Base-by-base conservation (phyloP, 2,329 filamentous ascomycete genomes). In the Aspergillus fischeri region DNA sequence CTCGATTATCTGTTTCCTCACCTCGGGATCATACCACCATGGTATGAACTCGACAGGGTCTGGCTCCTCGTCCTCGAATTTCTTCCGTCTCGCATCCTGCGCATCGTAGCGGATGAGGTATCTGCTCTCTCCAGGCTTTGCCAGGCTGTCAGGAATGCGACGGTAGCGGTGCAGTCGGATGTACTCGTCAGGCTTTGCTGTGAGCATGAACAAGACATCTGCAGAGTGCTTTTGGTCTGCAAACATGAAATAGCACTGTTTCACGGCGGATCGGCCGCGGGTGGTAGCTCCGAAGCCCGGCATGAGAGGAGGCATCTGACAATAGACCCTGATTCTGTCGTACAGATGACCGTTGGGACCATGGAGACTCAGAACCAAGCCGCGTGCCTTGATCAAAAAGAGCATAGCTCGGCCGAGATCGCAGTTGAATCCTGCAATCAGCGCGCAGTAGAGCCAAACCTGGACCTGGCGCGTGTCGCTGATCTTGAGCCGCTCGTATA, bases 351-450 rank as follows among this genome's bases (percentile, higher is more conserved):
- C 57, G 2, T 38, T 48, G 3, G 29, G 27, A 1, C 64, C 64
- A 52, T 68, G 59, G 4, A 63, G 35, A 4, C 52, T 35, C 4
- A 53, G 35, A 8, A 54, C 60, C 4, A 58, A 47, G 42, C 42
- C 49, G 21, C 54, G 53, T 3, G 65, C 67, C 45, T 51, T 57
- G 4, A 20, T 44, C 1, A 68, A 49, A 41, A 70, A 70, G 9
- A 50, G 50, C 9, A 54, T 17, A 1, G 63, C 63, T 10, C 68
- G 60, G 1, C 58, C 68, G 2, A 58, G 14, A 44, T 70, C 68
- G 1, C 63, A 65, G 44, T 70, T 67, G 32, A 54, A 63, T 0
- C 47, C 64, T 3, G 59, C 62, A 35, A 69, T 56, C n/a, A 63
- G 28, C n/a, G 63, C 68, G 38, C 63, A 66, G 17, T 66, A 59